phyloP scores from a whole-genome alignment of 208 protist genomes.

The Eutreptiella sp. region DNA sequence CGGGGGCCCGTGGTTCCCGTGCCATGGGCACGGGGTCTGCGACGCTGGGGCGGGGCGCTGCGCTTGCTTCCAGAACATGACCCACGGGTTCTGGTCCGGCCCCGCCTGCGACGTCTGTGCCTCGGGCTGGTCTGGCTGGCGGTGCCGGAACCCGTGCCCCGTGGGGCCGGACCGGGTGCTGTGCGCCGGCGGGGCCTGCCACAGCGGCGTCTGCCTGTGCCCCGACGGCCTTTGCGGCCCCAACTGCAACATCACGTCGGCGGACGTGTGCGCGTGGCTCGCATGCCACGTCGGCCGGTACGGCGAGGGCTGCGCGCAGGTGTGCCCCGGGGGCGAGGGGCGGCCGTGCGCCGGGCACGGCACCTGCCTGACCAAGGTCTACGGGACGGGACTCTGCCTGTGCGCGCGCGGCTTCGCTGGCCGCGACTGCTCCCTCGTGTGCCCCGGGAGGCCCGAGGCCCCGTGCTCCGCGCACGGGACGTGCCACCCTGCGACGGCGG shows the following conservation, averaged over 20 bases:
- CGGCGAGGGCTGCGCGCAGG: not conserved
- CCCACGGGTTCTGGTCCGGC: constrained; percentile 13
- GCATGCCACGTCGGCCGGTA: not conserved
- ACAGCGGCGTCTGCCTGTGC: not conserved
- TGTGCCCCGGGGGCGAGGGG: not conserved
- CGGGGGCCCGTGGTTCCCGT: not conserved
- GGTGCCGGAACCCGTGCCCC: constrained; percentile 7
- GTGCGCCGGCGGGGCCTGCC: constrained; percentile 23
- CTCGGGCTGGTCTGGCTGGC: constrained; percentile 5
- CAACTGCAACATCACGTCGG: constrained; percentile 12
- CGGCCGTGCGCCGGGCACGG: not conserved
- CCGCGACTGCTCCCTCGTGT: constrained; percentile 17
- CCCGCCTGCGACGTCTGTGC: constrained; percentile 9
- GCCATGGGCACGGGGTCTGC: constrained; percentile 2
- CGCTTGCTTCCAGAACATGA: constrained; percentile 1
- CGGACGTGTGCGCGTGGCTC: not conserved
- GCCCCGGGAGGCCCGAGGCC: no score
- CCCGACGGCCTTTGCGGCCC: not conserved
- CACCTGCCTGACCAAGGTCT: not conserved
- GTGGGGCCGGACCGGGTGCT: no score
- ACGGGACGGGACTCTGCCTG: constrained; percentile 21
- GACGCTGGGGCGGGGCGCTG: not conserved
- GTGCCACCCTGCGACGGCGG: no score
- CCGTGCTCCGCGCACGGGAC: no score
- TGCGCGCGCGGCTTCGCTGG: constrained; percentile 30